Base-by-base conservation (phyloP, 2,329 filamentous ascomycete genomes). In the Huntiella moniliformis region DNA sequence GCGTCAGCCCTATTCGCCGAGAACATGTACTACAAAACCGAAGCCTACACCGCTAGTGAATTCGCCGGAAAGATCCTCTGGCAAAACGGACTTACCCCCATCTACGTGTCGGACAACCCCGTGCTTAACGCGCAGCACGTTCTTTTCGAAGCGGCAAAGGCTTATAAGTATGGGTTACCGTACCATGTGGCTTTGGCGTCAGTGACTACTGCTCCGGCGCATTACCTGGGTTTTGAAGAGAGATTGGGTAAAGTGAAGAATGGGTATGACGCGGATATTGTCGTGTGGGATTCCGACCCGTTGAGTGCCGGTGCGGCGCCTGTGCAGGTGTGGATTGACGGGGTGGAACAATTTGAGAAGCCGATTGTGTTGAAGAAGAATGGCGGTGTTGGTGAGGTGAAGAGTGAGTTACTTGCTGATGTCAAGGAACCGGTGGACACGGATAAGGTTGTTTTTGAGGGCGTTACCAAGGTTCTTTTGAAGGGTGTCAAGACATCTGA, bases 11-110 rank as follows among this genome's bases (percentile, higher is more conserved):
- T 80, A 3, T 82, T 82, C 53, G 77, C 78, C 7, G 77, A 82
- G 54, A 79, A 77, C 56, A 80, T 80, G 73, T 79, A 72, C 57
- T 82, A 81, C 66, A 81, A 82, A 59, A 65, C 70, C 1, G 79
- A 82, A 59, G 63, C 76, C 0, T 79, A 77, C 52, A 63, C 71
- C 4, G 77, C 69, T 0, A 79, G 74, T 8, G 74, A 80, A 56
- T 71, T 71, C 49, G 77, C 77, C 1, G 77, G 77, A 18, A 80
- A 79, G 55, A 66, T 74, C 3, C 65, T 82, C 0, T 74, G 74
- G 52, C 76, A 81, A 16, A 67, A 71, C 47, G 76, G 73, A 18
- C 63, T 82, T 31, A 79, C 75, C 0, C 68, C 75, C 1, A 70
- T 79, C 16, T 81, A 79, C 52, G 77, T 82, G n/a, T 76, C 71